A percentile compares a stretch with the other conserved stretches of the same genome.
phyloP scores from a whole-genome alignment of 257 asterid species.

The Eustoma russellianum region DNA sequence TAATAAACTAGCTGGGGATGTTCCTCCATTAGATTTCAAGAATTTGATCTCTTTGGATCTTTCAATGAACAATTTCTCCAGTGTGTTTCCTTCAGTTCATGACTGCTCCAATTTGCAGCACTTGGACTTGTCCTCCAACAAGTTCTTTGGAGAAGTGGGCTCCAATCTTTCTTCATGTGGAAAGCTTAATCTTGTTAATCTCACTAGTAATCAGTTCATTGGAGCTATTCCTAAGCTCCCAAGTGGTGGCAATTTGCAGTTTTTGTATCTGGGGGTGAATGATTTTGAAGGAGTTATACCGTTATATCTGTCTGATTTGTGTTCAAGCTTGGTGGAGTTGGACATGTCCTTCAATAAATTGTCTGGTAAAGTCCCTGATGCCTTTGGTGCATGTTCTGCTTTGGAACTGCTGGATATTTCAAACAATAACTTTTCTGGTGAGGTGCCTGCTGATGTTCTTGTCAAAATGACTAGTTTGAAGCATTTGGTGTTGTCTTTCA shows the following conservation, averaged over 20 bases:
- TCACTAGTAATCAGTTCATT: conserved; percentile 55
- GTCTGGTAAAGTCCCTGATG: conserved; percentile 59
- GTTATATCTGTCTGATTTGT: conserved; percentile 31
- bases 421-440: conserved; percentile 59
- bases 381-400: conserved; percentile 48
- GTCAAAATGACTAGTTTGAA: conserved; percentile 49
- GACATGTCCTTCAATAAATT: conserved; percentile 60
- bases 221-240: conserved; percentile 53
- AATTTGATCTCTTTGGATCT: conserved; percentile 60
- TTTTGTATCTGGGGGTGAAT: conserved; percentile 49
- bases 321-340: conserved; percentile 55
- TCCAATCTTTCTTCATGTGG: conserved; percentile 44
- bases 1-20: conserved; percentile 38
- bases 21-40: conserved; percentile 36
- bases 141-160: conserved; percentile 48
- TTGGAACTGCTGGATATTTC: conserved; percentile 60
- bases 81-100: conserved; percentile 35
- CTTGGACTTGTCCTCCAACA: conserved; percentile 78
- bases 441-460: conserved; percentile 58
- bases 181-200: conserved; percentile 54
- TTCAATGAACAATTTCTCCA: conserved; percentile 58
- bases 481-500: conserved; percentile 49
- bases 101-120: conserved; percentile 51
- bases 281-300: conserved; percentile 53
- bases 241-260: conserved; percentile 37